Evolutionary conservation across 345 rosid species (phyloP).

Genomic region (Linum tenue): DNA sequence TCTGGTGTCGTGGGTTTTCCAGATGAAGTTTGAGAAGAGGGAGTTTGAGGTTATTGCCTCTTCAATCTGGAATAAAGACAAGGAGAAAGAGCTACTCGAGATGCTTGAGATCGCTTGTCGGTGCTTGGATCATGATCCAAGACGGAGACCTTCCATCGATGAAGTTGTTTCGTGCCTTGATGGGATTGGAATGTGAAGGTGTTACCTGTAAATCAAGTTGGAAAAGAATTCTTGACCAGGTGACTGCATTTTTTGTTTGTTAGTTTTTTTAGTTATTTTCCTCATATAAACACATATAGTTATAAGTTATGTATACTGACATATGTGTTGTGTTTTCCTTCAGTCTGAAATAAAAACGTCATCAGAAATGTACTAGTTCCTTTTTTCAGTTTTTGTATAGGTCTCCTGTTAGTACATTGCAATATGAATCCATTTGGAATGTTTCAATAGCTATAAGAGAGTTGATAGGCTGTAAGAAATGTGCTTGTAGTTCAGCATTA

Average conservation of each 20-base stretch:
- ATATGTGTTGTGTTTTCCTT: not conserved
- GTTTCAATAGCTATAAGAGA: not conserved
- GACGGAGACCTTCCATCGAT: conserved; percentile 65
- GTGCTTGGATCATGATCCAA: conserved; percentile 69
- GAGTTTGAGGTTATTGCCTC: conserved; percentile 62
- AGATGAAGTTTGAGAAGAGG: conserved; percentile 62
- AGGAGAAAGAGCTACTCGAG: conserved; percentile 47
- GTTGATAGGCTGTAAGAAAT: too few relatives aligned
- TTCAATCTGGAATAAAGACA: conserved; percentile 43
- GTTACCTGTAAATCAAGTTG: too few relatives aligned
- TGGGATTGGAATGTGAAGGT: conserved; percentile 17
- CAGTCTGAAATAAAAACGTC: not conserved
- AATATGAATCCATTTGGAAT: not conserved
- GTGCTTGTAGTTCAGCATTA: too few relatives aligned
- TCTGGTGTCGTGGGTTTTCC: conserved; percentile 77
- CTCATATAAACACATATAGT: too few relatives aligned
- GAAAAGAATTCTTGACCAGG: conserved; percentile 9
- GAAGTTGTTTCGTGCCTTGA: conserved; percentile 69
- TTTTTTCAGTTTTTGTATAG: not conserved
- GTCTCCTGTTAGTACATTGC: not conserved
- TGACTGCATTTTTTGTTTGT: conserved; percentile 9
- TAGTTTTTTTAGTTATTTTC: not conserved
- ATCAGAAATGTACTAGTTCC: not conserved
- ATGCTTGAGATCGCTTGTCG: conserved; percentile 74
- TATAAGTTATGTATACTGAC: not conserved